Evolutionary conservation across 345 rosid species (phyloP), one percentile per base, ranked within the genome.

Genomic region (Populus pruinosa): DNA sequence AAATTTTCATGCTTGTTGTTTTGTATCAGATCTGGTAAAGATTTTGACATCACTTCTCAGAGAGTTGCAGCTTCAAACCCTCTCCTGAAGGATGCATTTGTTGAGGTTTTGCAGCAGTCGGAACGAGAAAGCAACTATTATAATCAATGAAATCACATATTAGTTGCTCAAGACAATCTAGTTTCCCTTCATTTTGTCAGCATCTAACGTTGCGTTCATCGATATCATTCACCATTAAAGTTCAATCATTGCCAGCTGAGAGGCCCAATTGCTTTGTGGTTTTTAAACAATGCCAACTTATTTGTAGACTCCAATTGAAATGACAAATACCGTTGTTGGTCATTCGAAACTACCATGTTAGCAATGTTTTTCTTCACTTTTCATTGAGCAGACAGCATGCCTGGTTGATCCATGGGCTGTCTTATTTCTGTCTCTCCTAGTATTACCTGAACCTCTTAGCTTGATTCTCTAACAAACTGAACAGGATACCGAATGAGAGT

Each of bases 31-130:
- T 92, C 96, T 31, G 98, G 99, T 77, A 82, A 86, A 82, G 97
- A 94, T 41, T 88, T 96, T 69, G 89, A 94, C 89, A 92, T 93
- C 83, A 88, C 93, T 27, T 82, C 89, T 69, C 93, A 89, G 71
- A 86, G 97, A 81, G 88, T 92, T 9, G 99, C 99, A 1, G 97
- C 97, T 44, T 96, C 99, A 41, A 96, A 93, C 82, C 89, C 88
- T 41, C 83, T 66, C 59, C 83, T 93, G 66, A 93, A 89, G 88
- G 97, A 89, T 77, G 83, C 88, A 67, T 93, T 96, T 79, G 86
- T 88, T 12, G 89, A 92, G 85, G 91, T 87, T 63, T 83, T 93
- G 90, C 82, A 65, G 74, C 79, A 81, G 49, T 74, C 81, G 43
- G 89, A 82, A 77, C 85, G 82, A 87, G 49, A 64, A 78, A 49